Base-by-base conservation (phyloP, 164 flowering plant species). In the Macadamia tetraphylla region DNA sequence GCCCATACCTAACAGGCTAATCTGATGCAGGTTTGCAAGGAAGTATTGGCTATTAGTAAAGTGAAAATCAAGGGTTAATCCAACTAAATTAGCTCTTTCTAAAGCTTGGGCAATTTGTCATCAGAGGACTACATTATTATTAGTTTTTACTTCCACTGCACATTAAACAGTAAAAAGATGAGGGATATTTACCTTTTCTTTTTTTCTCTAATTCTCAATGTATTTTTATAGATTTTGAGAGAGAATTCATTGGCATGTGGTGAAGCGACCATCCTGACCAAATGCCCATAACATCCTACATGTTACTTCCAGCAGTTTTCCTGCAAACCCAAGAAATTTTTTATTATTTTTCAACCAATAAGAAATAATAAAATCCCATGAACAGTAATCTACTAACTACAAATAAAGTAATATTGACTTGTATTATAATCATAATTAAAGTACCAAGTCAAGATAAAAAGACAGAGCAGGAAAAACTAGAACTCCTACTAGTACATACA, bases 251-350 rank as follows among this genome's bases (percentile, higher is more conserved):
- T 83, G 84, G 74, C 94, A 91, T 57, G 83, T 72, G 30, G 79
- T 71, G 78, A 90, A 81, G 32, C 40, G 88, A 42, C 86, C 76
- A 69, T 81, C 74, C 63, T 82, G 88, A 55, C 96, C 90, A 60
- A 90, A 69, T 12, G 84, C 73, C 29, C 80, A 85, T 18, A 88
- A 82, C 87, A 91, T 78, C 29, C 75, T 71, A 66, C 94, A 91
- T 11, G 92, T 78, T 43, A 87, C 82, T 73, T 91, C 97, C 74
- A 88, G 42, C 77, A 91, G 78, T 57, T 81, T 91, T 65, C 92
- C 97, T 91, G 94, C 62, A 46, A 43, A 5, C 7, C 9, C 9
- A 5, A 43, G 9, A 46, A 8, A 68, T 58, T 62, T 44, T n/a
- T 42, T 9, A 29, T 6, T 13, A 23, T 48, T 51, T 30, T 23